A percentile compares a stretch with the other conserved stretches of the same genome.
Conservation (phyloP, 2,329 filamentous ascomycete species). For the Colletotrichum lentis region DNA sequence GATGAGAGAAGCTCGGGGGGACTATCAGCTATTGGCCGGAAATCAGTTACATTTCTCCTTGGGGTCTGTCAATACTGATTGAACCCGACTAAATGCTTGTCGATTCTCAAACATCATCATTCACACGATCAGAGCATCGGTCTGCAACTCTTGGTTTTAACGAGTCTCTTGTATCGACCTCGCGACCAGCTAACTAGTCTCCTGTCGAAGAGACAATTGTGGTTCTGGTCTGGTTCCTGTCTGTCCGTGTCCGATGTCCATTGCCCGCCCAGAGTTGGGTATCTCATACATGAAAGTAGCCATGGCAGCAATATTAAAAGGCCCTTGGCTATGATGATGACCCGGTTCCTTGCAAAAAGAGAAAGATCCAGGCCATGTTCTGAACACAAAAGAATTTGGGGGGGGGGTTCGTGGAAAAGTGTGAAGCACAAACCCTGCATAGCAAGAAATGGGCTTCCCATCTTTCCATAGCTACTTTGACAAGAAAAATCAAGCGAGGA, state of each 20-base stretch:
- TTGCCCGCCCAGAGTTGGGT: not conserved
- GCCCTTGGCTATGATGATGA: not conserved
- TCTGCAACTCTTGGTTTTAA: not conserved
- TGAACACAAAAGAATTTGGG: not conserved
- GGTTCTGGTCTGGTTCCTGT: not conserved
- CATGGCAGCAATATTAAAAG: not conserved
- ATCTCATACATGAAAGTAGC: not conserved
- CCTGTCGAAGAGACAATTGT: not conserved
- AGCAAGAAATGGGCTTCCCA: not conserved
- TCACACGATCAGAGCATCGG: too few relatives aligned
- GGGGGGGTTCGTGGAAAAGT: not conserved
- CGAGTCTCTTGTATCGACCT: not conserved
- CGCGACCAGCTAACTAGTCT: not conserved
- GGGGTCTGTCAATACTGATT: too few relatives aligned
- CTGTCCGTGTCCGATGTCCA: not conserved
- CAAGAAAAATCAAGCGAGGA: not conserved
- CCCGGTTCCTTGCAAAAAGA: not conserved
- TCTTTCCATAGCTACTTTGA: not conserved
- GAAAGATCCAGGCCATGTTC: conserved; percentile 1
- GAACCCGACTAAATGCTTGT: not conserved
- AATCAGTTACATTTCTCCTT: not conserved
- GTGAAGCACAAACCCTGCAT: too few relatives aligned
- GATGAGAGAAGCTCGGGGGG: too few relatives aligned
- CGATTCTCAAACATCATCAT: not conserved
- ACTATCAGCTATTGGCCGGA: too few relatives aligned